Percentiles rank a stretch among this genome's conserved stretches.
Evolutionary conservation across 2,329 filamentous ascomycete genomes (phyloP).

Genomic region (Epichloe elymi): DNA sequence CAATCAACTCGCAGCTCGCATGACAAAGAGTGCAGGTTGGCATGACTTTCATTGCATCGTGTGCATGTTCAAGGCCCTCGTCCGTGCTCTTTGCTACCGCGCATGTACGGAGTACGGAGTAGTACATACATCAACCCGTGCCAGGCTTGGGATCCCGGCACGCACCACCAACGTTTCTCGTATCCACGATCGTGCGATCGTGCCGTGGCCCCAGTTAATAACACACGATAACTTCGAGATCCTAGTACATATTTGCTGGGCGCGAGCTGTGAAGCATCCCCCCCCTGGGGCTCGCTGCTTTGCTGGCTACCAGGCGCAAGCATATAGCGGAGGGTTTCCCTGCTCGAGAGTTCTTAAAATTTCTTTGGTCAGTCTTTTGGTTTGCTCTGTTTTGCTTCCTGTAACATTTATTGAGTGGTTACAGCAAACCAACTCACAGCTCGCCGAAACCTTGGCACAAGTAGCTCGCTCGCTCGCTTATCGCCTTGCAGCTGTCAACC

Average conservation of each 20-base stretch:
- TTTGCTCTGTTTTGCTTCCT: not conserved
- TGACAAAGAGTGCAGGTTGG: too few relatives aligned
- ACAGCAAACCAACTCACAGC: not conserved
- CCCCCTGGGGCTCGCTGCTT: not conserved
- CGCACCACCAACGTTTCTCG: not conserved
- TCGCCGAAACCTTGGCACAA: not conserved
- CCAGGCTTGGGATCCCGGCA: not conserved
- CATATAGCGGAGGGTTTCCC: not conserved
- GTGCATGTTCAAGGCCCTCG: too few relatives aligned
- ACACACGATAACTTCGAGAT: not conserved
- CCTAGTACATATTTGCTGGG: not conserved
- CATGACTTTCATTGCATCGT: too few relatives aligned
- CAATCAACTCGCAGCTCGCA: too few relatives aligned
- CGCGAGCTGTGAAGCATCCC: too few relatives aligned
- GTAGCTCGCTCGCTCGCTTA: not conserved
- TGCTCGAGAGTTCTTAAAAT: not conserved
- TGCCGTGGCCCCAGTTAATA: not conserved
- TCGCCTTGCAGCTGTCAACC: not conserved
- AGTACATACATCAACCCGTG: not conserved
- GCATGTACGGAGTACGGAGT: not conserved
- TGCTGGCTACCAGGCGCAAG: not conserved
- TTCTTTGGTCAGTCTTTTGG: not conserved
- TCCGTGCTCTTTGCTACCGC: not conserved
- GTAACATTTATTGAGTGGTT: not conserved
- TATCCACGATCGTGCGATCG: constrained; percentile 1